Base-by-base conservation (phyloP, 139 green algal genomes). In the Chlamydomonas asymmetrica region DNA sequence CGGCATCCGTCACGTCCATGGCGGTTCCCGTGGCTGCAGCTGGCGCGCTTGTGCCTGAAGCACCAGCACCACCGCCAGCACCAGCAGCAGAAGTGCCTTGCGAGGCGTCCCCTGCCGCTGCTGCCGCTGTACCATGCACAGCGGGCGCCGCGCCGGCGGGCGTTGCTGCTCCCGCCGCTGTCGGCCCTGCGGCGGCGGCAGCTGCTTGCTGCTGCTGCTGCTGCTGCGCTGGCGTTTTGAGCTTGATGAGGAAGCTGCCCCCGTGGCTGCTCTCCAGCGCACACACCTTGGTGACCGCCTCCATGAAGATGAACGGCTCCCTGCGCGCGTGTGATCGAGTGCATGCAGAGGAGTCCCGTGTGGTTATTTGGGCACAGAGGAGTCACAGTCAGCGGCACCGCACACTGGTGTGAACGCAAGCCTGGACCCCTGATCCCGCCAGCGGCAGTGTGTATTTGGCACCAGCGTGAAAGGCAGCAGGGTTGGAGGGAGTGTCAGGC, bases 301-400 rank as follows among this genome's bases (percentile, higher is more conserved):
- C 82, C 38, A 97, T 35, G 74, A 98, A 98, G 20, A 93, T 78
- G 16, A 61, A 56, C 4, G 94, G 92, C 6, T 97, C 86, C 25
- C 94, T 69, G 59, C 3, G 27, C n/a, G n/a, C n/a, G n/a, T n/a
- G n/a, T n/a, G n/a, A n/a, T n/a, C n/a, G n/a, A n/a, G n/a, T n/a
- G n/a, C n/a, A n/a, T n/a, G n/a, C n/a, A n/a, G n/a, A n/a, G n/a
- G n/a, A n/a, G n/a, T n/a, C n/a, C n/a, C n/a, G n/a, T n/a, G n/a
- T n/a, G n/a, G n/a, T n/a, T n/a, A n/a, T n/a, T n/a, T n/a, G n/a
- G n/a, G n/a, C n/a, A n/a, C n/a, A n/a, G n/a, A n/a, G n/a, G n/a
- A n/a, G n/a, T n/a, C n/a, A n/a, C n/a, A n/a, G n/a, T n/a, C n/a
- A n/a, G n/a, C n/a, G n/a, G n/a, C n/a, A n/a, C n/a, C n/a, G n/a